Evolutionary conservation across 768 basidiomycete genomes (phyloP), one percentile per base, ranked within the genome.

Genomic region (Candolleomyces eurysporus): DNA sequence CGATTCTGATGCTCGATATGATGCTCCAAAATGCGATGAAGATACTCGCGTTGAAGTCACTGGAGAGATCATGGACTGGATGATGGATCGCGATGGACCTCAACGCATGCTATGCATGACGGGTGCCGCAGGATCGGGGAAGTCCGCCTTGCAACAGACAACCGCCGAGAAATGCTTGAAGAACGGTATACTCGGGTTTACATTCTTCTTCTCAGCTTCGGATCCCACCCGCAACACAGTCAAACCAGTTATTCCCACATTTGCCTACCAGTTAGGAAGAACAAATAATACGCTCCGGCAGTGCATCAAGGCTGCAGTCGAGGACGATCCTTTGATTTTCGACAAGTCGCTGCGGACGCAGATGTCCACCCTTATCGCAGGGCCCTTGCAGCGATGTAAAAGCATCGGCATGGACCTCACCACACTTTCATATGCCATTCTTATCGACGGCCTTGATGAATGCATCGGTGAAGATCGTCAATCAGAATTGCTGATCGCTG

Each of bases 181-280:
- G 21, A 14, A 21, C 5, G 17, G 16, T 21, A 32, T 5, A 21
- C 48, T 59, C 6, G 58, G 48, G 5, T 46, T 32, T n/a, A 50
- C 46, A 19, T 59, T 59, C 48, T 59, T 50, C 48, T 59, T 59
- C 58, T 49, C 26, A 26, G 26, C 26, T 26, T 26, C 26, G 26
- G 26, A 26, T 26, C 26, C 26, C 26, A 26, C 26, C 26, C 26
- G 26, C 26, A 26, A 26, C 26, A 26, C 26, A 26, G 26, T 26
- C 26, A 26, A 26, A 26, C 26, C 26, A 26, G 26, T 26, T 4
- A 26, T 26, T 4, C 26, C 26, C 26, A 26, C 26, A 2, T 2
- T 26, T 26, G 26, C 26, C 26, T 26, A 26, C 26, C 26, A 26
- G 26, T 26, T 26, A 4, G 26, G 26, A 48, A 8, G 51, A 17